These are phyloP conservation scores for Scytalidium lignicola DNA, from an alignment of 2,329 filamentous ascomycete species.

Conservation along the genomic window DNA sequence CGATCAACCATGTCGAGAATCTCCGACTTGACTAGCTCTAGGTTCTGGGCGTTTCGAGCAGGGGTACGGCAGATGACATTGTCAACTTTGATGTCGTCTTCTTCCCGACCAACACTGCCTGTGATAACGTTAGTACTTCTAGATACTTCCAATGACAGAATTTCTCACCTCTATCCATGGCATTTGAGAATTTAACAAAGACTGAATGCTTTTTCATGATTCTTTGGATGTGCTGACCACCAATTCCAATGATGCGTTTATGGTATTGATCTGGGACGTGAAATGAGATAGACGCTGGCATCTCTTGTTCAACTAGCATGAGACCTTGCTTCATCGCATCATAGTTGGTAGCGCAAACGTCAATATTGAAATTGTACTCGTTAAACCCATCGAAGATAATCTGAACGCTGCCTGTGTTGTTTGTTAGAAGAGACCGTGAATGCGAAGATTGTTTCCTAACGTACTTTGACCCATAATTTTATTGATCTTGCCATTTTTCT, in stretches of 20 bases:
- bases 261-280: constrained; percentile 99
- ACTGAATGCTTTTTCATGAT: constrained; percentile 99
- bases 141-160: not conserved
- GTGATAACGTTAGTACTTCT: not conserved
- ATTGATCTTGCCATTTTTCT: constrained; percentile 99
- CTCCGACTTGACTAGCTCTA: constrained; percentile 96
- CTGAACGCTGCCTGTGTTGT: constrained; percentile 72
- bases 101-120: constrained; percentile 78
- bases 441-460: constrained; percentile 16
- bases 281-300: constrained; percentile 98
- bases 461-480: constrained; percentile 98
- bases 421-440: not conserved
- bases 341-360: constrained; percentile 87
- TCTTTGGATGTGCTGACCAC: constrained; percentile 95
- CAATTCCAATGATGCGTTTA: constrained; percentile 98
- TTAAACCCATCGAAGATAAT: constrained; percentile 99
- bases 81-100: constrained; percentile 97
- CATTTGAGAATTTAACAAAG: constrained; percentile 98
- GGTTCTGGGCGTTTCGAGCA: constrained; percentile 90
- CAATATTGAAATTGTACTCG: constrained; percentile 99
- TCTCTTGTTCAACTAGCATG: constrained; percentile 93
- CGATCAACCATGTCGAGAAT: constrained; percentile 98
- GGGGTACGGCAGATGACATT: constrained; percentile 98
- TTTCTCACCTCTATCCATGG: constrained; percentile 75
- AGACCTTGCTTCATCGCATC: constrained; percentile 92